Conservation (phyloP, 495 filamentous ascomycete species). For the Tuber microsphaerosporum region DNA sequence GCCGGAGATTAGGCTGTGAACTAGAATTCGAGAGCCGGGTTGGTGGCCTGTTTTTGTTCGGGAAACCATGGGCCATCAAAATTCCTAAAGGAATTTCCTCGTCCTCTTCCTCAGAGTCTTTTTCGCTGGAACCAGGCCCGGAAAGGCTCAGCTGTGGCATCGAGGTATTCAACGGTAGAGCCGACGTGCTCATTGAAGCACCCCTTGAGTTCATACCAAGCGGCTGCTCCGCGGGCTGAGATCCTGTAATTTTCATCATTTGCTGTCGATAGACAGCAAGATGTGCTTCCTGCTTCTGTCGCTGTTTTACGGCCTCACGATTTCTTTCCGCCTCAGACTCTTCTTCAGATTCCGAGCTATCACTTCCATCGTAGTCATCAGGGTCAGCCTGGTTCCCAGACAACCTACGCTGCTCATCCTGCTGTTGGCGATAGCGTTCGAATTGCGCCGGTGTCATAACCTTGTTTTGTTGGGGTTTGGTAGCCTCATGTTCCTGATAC, state of each 20-base stretch:
- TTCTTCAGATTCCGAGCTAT: constrained; percentile 61
- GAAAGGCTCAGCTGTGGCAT: constrained; percentile 39
- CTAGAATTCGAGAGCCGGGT: constrained; percentile 58
- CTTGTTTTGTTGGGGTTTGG: constrained; percentile 53
- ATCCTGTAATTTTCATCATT: constrained; percentile 95
- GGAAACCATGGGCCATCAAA: constrained; percentile 86
- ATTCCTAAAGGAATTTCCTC: constrained; percentile 85
- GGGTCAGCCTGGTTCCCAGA: constrained; percentile 44
- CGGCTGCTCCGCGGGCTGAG: constrained; percentile 47
- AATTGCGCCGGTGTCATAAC: constrained; percentile 87
- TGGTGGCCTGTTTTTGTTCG: constrained; percentile 71
- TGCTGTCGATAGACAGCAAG: constrained; percentile 85
- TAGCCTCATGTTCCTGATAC: constrained; percentile 46
- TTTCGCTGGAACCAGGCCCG: constrained; percentile 43
- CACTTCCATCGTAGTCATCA: constrained; percentile 51
- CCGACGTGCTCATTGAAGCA: constrained; percentile 54
- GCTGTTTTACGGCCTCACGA: constrained; percentile 63
- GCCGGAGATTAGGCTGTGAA: constrained; percentile 58
- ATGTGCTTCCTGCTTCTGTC: constrained; percentile 85
- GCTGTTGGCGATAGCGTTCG: constrained; percentile 72
- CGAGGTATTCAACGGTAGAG: constrained; percentile 42
- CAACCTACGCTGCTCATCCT: constrained; percentile 58
- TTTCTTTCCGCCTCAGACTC: constrained; percentile 76
- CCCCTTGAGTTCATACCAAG: constrained; percentile 39
- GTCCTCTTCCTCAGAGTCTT: constrained; percentile 61